Conservation (phyloP, 2,329 filamentous ascomycete genomes). For the Dothistroma pini region DNA sequence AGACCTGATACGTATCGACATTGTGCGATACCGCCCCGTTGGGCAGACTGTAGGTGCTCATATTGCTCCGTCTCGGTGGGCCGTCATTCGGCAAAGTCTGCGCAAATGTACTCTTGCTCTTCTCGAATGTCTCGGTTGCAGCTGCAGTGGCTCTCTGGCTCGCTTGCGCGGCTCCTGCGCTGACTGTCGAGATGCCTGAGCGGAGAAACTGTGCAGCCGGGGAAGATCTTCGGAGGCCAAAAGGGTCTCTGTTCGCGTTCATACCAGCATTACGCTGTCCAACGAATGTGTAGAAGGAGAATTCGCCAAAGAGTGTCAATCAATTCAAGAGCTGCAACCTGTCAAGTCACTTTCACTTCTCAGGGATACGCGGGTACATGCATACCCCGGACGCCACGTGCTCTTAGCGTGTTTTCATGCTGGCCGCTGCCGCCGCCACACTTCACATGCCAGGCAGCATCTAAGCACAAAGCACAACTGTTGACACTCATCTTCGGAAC, state of each 20-base stretch:
- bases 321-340: constrained; percentile 3
- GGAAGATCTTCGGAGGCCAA: constrained; percentile 39
- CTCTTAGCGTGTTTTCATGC: background rate
- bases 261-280: constrained; percentile 29
- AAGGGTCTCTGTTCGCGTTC: constrained; percentile 45
- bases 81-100: background rate
- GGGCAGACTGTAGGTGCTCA: constrained; percentile 24
- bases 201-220: constrained; percentile 25
- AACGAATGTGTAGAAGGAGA: constrained; percentile 3
- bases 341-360: constrained; percentile 4
- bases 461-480: background rate
- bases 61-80: constrained; percentile 6
- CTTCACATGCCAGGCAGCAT: constrained; percentile 3
- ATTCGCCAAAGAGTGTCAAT: background rate
- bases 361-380: background rate
- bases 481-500: background rate
- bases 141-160: constrained; percentile 1
- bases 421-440: background rate
- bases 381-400: constrained; percentile 8
- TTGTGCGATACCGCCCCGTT: constrained; percentile 16
- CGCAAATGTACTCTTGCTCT: background rate
- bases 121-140: background rate
- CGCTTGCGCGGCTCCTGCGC: constrained; percentile 10
- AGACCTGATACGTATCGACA: constrained; percentile 16
- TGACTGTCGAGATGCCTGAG: constrained; percentile 2